Base-by-base conservation (phyloP, 305 asterid genomes). In the Fraxinus albicans region DNA sequence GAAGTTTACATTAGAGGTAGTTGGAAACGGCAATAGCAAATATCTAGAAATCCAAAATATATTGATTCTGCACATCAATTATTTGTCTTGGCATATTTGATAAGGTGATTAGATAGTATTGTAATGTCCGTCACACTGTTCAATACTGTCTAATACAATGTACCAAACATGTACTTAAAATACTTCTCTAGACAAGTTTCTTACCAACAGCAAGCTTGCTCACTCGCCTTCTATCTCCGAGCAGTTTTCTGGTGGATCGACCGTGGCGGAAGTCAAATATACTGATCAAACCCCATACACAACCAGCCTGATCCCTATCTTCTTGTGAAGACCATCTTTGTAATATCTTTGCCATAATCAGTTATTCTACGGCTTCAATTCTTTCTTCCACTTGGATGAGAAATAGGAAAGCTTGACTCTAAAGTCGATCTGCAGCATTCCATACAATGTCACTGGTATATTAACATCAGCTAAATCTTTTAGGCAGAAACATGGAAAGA, bases 241-340 rank as follows among this genome's bases (percentile, higher is more conserved):
- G 96, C 88, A 95, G 87, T 84, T 90, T 91, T 86, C 89, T 92
- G 65, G 95, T 87, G 84, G 95, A 60, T 83, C 96, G 92, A 53
- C 97, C 93, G 63, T 89, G 90, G 74, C 98, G 96, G 85, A 95
- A 93, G 84, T 94, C 93, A 85, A 97, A 92, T 70, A 93, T 91
- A 86, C 85, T 93, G 78, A 97, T 93, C 73, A 97, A 90, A 84
- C 99, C 94, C 86, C 89, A 90, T 33, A 95, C 89, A 81, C 99
- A 97, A 76, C 99, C 97, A 6, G 93, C 87, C 50, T 87, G 93
- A 84, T 90, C 93, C 86, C 90, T 93, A 65, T 89, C 97, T 72
- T 87, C 86, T 27, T 93, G 88, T 47, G 88, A 83, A 77, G 87
- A 77, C 33, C 91, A 92, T 85, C 89, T 90, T 77, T 90, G 90